phyloP scores from a whole-genome alignment of 768 basidiomycete species.

The Lactarius akahatsu region DNA sequence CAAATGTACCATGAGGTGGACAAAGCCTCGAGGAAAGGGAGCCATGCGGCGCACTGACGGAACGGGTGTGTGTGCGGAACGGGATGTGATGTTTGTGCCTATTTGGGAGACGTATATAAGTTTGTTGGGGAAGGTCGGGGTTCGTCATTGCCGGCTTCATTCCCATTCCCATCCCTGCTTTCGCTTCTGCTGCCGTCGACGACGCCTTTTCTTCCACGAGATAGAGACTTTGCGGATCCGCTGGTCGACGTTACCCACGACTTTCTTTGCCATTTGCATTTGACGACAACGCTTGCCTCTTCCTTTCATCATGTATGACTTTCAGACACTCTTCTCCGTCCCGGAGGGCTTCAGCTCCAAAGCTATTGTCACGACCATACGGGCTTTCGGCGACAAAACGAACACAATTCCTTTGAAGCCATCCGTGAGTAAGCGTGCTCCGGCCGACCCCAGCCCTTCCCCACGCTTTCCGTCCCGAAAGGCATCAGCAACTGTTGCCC shows the following conservation, averaged over 20 bases:
- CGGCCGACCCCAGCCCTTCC: slow-evolving; percentile 5
- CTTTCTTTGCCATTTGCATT: slow-evolving; percentile 13
- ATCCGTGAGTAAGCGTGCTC: slow-evolving; percentile 2
- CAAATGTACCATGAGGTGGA: background rate
- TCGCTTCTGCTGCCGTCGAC: slow-evolving; percentile 12
- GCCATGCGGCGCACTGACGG: background rate
- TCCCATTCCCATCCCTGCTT: background rate
- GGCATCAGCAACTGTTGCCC: slow-evolving; percentile 26
- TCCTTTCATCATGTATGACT: slow-evolving; percentile 20
- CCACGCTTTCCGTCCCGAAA: slow-evolving; percentile 23
- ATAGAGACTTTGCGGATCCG: slow-evolving; percentile 16
- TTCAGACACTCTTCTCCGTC: slow-evolving; percentile 17
- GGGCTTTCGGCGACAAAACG: slow-evolving; percentile 25
- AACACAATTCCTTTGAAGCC: slow-evolving; percentile 17
- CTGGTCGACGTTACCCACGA: slow-evolving; percentile 17
- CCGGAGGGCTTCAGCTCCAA: slow-evolving; percentile 22
- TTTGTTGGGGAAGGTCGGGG: slow-evolving; percentile 6
- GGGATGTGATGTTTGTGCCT: slow-evolving; percentile 22
- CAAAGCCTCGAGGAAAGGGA: slow-evolving; percentile 15
- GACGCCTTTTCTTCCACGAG: background rate
- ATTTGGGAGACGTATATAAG: slow-evolving; percentile 20
- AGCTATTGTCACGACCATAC: slow-evolving; percentile 15
- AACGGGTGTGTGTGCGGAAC: background rate
- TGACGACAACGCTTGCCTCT: slow-evolving; percentile 11
- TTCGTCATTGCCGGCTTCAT: background rate